Evolutionary conservation across 1,284 basidiomycete genomes (phyloP).

Genomic region (Leccinum ponderosum): DNA sequence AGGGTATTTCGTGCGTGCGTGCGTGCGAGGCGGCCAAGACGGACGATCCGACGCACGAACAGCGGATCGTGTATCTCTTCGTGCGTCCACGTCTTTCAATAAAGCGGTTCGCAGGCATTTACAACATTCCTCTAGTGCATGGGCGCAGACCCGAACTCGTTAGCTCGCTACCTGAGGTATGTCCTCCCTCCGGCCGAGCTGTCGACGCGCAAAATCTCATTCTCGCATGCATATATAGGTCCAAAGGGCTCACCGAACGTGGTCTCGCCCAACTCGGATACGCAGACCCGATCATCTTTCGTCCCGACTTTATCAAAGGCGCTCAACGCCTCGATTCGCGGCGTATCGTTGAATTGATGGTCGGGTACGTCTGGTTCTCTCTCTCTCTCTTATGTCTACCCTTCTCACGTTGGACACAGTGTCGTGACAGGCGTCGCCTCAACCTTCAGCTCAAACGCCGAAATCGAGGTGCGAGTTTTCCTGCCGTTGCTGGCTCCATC

Average conservation of each 20-base stretch:
- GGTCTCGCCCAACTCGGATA: constrained; percentile 67
- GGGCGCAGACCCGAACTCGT: constrained; percentile 50
- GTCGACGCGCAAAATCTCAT: not conserved
- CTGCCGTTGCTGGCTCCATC: not conserved
- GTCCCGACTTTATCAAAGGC: constrained; percentile 56
- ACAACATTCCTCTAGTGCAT: constrained; percentile 36
- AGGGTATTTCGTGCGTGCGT: constrained; percentile 62
- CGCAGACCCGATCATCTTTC: constrained; percentile 65
- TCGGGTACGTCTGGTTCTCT: constrained; percentile 38
- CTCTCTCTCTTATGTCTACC: too few relatives aligned
- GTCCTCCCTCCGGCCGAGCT: constrained; percentile 1
- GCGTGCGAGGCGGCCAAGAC: constrained; percentile 58
- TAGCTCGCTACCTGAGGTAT: constrained; percentile 52
- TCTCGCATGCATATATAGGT: constrained; percentile 38
- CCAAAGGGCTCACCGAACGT: constrained; percentile 75
- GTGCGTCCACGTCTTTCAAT: constrained; percentile 37
- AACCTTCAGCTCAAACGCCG: constrained; percentile 38
- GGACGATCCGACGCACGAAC: constrained; percentile 42
- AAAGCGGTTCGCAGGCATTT: not conserved
- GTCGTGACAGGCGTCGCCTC: constrained; percentile 41
- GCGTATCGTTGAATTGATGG: constrained; percentile 39
- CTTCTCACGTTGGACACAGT: constrained; percentile 23
- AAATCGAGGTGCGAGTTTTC: constrained; percentile 46
- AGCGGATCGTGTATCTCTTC: constrained; percentile 71
- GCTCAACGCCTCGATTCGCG: constrained; percentile 42